Evolutionary conservation across 1,284 basidiomycete genomes (phyloP), one percentile per base, ranked within the genome.

Genomic region (Phaffia rhodozyma): DNA sequence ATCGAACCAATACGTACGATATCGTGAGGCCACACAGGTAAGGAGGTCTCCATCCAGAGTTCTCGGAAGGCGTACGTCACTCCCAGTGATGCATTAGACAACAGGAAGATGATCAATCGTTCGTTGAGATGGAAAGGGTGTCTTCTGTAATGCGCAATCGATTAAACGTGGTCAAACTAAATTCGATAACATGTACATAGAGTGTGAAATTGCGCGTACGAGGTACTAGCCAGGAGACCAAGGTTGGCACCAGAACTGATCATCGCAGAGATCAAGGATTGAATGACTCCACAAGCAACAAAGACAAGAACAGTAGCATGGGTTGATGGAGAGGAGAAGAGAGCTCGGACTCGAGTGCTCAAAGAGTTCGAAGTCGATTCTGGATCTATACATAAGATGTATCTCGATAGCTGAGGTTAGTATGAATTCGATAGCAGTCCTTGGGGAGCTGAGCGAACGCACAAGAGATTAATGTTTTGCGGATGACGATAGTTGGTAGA

Each of bases 81-180:
- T 3, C 64, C 60, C 23, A 66, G 51, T 9, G 64, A 66, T 16
- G 52, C 7, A 43, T 61, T 57, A 21, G 64, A 54, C 5, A 62
- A 49, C n/a, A 66, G 27, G 32, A 62, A 38, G 51, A 62, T 27
- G 25, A 66, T 38, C 43, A 58, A 51, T 20, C 60, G 55, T 57
- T 66, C 64, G 48, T 66, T 66, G 34, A 66, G 57, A 47, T 62
- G 60, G 16, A 61, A 57, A 13, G 64, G 56, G 16, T 62, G 60
- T 25, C 59, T 53, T 4, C 64, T 66, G 55, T 7, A 18, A 23
- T 7, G 0, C 9, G 21, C 5, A 27, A 58, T 23, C 43, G 0
- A 5, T 54, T 29, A 2, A 38, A 51, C 20, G 5, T 20, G 9
- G 32, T 58, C 32, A 58, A 23, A 52, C 18, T 20, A 25, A 6